These are phyloP conservation scores for Zalaria obscura DNA, from an alignment of 2,329 filamentous ascomycete species.

Conservation along the genomic window DNA sequence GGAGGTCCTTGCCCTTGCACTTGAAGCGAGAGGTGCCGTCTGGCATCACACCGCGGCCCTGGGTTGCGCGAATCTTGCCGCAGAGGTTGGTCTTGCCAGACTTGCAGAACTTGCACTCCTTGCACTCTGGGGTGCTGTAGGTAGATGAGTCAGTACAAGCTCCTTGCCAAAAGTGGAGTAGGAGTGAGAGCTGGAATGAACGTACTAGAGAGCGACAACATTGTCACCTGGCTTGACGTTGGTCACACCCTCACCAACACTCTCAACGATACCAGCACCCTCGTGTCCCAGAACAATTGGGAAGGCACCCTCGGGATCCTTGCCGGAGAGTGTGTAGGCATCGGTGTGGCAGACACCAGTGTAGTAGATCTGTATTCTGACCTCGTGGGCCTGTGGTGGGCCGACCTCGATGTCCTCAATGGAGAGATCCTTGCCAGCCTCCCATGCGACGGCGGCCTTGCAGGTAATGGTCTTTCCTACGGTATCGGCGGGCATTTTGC, in stretches of 20 bases:
- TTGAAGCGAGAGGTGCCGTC: slow-evolving; percentile 92
- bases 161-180: background rate
- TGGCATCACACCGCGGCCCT: slow-evolving; percentile 92
- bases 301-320: slow-evolving; percentile 92
- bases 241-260: slow-evolving; percentile 86
- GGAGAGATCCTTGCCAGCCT: slow-evolving; percentile 75
- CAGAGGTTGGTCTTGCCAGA: slow-evolving; percentile 99
- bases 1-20: slow-evolving; percentile 84
- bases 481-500: slow-evolving; percentile 37
- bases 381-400: slow-evolving; percentile 81
- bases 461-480: slow-evolving; percentile 79
- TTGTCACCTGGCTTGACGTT: slow-evolving; percentile 89
- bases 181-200: slow-evolving; percentile 7
- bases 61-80: slow-evolving; percentile 95
- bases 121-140: slow-evolving; percentile 84
- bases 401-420: slow-evolving; percentile 89
- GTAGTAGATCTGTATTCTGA: slow-evolving; percentile 93
- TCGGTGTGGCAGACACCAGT: slow-evolving; percentile 99
- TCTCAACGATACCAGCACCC: slow-evolving; percentile 84
- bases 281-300: slow-evolving; percentile 82
- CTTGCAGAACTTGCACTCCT: slow-evolving; percentile 98
- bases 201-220: slow-evolving; percentile 76
- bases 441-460: slow-evolving; percentile 87
- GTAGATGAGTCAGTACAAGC: slow-evolving; percentile 9
- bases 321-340: slow-evolving; percentile 89